phyloP scores from a whole-genome alignment of 306 rosid species.

The Astragalus glycyphyllos region DNA sequence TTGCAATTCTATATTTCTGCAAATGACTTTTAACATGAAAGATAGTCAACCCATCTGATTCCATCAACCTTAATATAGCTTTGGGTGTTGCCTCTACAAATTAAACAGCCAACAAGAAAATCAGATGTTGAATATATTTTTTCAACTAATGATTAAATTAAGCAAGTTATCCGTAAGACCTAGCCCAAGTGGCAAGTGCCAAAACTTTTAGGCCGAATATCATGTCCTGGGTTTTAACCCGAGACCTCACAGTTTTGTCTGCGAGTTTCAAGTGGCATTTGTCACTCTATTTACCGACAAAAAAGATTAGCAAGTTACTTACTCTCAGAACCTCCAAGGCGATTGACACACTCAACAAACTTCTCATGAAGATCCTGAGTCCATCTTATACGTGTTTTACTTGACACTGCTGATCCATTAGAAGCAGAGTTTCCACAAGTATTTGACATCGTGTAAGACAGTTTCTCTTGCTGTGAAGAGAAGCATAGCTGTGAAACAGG shows the following conservation, averaged over 20 bases:
- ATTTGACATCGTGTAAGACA: too few relatives aligned
- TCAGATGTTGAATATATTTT: constrained; percentile 18
- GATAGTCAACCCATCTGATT: constrained; percentile 77
- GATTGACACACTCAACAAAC: constrained; percentile 81
- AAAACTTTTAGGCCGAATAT: too few relatives aligned
- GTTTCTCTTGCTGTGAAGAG: constrained; percentile 59
- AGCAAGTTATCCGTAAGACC: too few relatives aligned
- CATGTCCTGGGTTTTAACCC: too few relatives aligned
- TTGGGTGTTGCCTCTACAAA: constrained; percentile 90
- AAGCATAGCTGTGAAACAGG: constrained; percentile 50
- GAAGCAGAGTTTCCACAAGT: constrained; percentile 50
- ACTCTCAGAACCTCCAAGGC: constrained; percentile 91
- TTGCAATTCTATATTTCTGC: constrained; percentile 95
- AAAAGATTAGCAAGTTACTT: constrained; percentile 43
- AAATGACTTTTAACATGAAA: constrained; percentile 92
- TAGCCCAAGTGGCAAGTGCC: too few relatives aligned
- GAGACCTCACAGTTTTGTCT: too few relatives aligned
- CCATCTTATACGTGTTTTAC: constrained; percentile 85
- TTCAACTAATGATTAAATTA: not conserved
- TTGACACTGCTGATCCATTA: constrained; percentile 47
- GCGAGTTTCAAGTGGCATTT: too few relatives aligned
- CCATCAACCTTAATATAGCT: constrained; percentile 80
- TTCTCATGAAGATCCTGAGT: constrained; percentile 92
- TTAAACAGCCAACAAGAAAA: constrained; percentile 23
- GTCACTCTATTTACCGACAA: too few relatives aligned